phyloP scores from a whole-genome alignment of 2,329 filamentous ascomycete genomes.

The Clarireedia homoeocarpa region DNA sequence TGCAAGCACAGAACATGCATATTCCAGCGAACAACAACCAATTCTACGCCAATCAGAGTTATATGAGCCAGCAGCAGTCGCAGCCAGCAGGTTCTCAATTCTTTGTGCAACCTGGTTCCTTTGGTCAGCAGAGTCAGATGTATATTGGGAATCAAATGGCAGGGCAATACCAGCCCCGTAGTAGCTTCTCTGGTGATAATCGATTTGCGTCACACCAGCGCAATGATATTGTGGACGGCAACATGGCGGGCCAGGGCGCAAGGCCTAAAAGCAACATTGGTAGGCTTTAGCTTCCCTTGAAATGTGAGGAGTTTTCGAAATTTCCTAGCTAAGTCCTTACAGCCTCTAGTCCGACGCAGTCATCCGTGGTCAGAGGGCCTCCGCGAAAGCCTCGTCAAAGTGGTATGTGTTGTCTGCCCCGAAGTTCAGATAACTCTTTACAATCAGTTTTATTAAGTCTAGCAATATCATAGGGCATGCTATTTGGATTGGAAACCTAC shows the following conservation, averaged over 20 bases:
- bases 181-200: slow-evolving; percentile 16
- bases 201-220: slow-evolving; percentile 13
- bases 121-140: slow-evolving; percentile 18
- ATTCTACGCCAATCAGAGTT: slow-evolving; percentile 22
- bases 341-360: slow-evolving; percentile 31
- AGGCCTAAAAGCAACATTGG: slow-evolving; percentile 21
- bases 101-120: slow-evolving; percentile 22
- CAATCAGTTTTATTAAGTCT: neutral
- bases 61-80: slow-evolving; percentile 15
- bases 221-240: slow-evolving; percentile 11
- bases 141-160: slow-evolving; percentile 13
- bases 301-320: neutral
- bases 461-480: slow-evolving; percentile 60
- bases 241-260: slow-evolving; percentile 4
- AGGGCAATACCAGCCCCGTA: slow-evolving; percentile 17
- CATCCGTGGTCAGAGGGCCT: slow-evolving; percentile 43
- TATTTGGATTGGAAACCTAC: slow-evolving; percentile 92
- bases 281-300: slow-evolving; percentile 17
- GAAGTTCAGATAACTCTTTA: neutral
- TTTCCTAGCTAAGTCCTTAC: slow-evolving; percentile 6
- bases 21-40: slow-evolving; percentile 15
- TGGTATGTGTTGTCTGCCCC: slow-evolving; percentile 37
- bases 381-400: slow-evolving; percentile 53
- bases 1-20: slow-evolving; percentile 13
- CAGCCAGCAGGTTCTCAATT: slow-evolving; percentile 19